Evolutionary conservation across 2,329 filamentous ascomycete genomes (phyloP).

Genomic region (Diaporthe humulicola): DNA sequence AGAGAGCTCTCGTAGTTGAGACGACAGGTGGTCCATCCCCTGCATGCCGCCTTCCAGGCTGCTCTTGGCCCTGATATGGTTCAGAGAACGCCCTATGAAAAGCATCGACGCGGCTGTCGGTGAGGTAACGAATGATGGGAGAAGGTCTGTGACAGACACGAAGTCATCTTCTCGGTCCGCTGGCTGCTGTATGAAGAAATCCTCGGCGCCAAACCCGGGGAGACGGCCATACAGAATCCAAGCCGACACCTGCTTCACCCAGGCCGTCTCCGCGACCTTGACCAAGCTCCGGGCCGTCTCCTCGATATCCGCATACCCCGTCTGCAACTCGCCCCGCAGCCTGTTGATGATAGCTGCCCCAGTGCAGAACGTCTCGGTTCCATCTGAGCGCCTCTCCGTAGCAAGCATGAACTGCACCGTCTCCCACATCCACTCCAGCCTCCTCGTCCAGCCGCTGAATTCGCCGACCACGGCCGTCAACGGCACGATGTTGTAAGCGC

Average conservation of each 20-base stretch:
- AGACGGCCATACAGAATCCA: constrained; percentile 93
- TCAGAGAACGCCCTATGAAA: constrained; percentile 90
- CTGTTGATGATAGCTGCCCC: constrained; percentile 84
- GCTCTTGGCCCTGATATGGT: constrained; percentile 78
- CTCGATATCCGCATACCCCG: constrained; percentile 90
- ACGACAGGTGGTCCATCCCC: constrained; percentile 73
- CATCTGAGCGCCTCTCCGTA: constrained; percentile 44
- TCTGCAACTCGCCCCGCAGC: constrained; percentile 82
- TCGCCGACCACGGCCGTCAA: constrained; percentile 86
- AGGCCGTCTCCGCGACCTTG: constrained; percentile 86
- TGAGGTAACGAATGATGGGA: constrained; percentile 84
- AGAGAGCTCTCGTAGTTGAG: constrained; percentile 78
- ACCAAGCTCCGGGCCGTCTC: constrained; percentile 80
- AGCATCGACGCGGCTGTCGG: constrained; percentile 85
- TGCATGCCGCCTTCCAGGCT: constrained; percentile 58
- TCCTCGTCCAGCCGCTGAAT: constrained; percentile 88
- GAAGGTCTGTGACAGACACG: constrained; percentile 67
- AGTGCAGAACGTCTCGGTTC: constrained; percentile 60
- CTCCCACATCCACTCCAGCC: constrained; percentile 88
- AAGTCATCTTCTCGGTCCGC: constrained; percentile 67
- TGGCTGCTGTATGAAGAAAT: constrained; percentile 83
- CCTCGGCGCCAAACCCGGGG: constrained; percentile 80
- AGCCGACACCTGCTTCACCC: constrained; percentile 89
- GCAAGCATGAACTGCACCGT: constrained; percentile 76
- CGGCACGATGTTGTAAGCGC: constrained; percentile 93